Conservation (phyloP, 768 basidiomycete genomes). For the Holtermanniella nyarrowii region DNA sequence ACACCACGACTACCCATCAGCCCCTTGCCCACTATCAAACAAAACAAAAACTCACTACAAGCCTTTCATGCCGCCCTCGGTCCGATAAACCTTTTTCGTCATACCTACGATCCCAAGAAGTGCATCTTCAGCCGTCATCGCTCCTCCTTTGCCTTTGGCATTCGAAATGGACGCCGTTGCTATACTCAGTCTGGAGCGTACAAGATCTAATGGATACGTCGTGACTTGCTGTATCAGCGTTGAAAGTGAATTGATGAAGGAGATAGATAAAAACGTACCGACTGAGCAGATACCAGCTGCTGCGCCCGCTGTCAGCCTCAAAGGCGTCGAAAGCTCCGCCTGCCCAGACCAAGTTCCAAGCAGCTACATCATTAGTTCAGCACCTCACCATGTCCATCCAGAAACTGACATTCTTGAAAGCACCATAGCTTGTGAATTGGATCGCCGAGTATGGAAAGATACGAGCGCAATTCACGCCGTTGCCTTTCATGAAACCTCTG, state of each 20-base stretch:
- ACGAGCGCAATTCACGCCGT: constrained; percentile 51
- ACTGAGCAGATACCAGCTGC: constrained; percentile 91
- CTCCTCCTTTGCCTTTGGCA: constrained; percentile 21
- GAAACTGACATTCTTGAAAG: constrained; percentile 62
- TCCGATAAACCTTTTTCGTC: constrained; percentile 78
- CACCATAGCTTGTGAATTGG: constrained; percentile 61
- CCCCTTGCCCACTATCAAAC: not conserved
- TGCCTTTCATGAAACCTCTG: constrained; percentile 86
- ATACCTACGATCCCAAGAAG: constrained; percentile 62
- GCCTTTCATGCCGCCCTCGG: constrained; percentile 81
- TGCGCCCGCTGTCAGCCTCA: constrained; percentile 73
- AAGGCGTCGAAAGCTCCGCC: constrained; percentile 74
- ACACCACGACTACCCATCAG: constrained; percentile 25
- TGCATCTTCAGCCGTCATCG: constrained; percentile 42
- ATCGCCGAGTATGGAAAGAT: constrained; percentile 73
- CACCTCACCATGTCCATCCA: not conserved
- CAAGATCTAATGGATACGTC: constrained; percentile 78
- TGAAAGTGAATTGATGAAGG: not conserved
- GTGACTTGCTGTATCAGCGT: constrained; percentile 13
- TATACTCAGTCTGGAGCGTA: constrained; percentile 83
- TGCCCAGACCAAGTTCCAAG: constrained; percentile 62
- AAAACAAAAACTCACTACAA: constrained; percentile 53
- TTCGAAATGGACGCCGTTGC: constrained; percentile 67
- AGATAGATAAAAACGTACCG: constrained; percentile 49
- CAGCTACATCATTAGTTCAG: constrained; percentile 1